A percentile compares a stretch with the other conserved stretches of the same genome.
These are phyloP conservation scores for Daldinia decipiens DNA, from an alignment of 495 filamentous ascomycete species.

Conservation along the genomic window DNA sequence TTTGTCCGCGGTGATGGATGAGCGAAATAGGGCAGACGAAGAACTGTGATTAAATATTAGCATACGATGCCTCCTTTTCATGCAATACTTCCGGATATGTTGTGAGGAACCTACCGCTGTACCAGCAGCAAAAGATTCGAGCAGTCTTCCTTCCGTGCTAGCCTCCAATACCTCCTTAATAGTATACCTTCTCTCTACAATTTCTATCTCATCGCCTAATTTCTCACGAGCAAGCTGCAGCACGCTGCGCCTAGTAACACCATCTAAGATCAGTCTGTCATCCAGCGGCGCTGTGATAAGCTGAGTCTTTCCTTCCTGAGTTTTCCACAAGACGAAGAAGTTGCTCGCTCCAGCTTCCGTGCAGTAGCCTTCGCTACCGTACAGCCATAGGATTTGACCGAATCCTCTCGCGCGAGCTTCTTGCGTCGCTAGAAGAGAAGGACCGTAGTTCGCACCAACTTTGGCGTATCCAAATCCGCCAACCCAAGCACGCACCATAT, in stretches of 20 bases:
- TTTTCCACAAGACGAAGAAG: slow-evolving; percentile 88
- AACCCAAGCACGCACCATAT: slow-evolving; percentile 89
- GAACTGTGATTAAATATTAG: slow-evolving; percentile 59
- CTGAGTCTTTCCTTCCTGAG: slow-evolving; percentile 71
- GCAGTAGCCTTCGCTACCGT: slow-evolving; percentile 75
- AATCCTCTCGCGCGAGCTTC: slow-evolving; percentile 77
- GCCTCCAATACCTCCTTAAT: slow-evolving; percentile 83
- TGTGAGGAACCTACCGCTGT: slow-evolving; percentile 72
- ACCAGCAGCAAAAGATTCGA: slow-evolving; percentile 88
- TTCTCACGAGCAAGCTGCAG: slow-evolving; percentile 75
- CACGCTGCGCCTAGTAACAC: slow-evolving; percentile 81
- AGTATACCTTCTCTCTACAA: slow-evolving; percentile 81
- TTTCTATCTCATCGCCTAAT: slow-evolving; percentile 69
- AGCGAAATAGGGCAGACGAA: slow-evolving; percentile 80
- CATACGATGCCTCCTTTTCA: not conserved
- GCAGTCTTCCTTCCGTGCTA: slow-evolving; percentile 74
- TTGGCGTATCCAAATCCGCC: slow-evolving; percentile 92
- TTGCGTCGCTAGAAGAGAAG: slow-evolving; percentile 76
- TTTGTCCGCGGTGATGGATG: slow-evolving; percentile 76
- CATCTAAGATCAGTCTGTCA: slow-evolving; percentile 83
- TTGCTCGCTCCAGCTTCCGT: slow-evolving; percentile 94
- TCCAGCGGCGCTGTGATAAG: slow-evolving; percentile 85
- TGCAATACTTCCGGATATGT: not conserved
- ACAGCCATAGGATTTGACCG: slow-evolving; percentile 93
- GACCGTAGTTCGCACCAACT: slow-evolving; percentile 92